Conservation (phyloP, 352 stramenopile genomes). For the Pythium volutum region DNA sequence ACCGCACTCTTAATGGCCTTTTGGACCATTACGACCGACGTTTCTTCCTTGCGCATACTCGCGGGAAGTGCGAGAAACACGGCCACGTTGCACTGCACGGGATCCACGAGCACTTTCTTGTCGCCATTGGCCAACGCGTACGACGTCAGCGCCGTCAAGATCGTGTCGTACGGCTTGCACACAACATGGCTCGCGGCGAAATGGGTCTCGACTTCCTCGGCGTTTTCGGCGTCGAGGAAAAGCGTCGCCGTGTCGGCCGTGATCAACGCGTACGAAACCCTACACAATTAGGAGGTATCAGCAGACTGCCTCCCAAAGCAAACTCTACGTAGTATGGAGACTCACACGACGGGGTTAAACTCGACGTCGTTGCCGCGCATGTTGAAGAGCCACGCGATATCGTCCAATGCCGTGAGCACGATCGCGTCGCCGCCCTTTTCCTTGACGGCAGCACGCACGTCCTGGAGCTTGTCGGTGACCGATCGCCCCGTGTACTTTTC, state of each 20-base stretch:
- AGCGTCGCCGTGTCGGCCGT: slow-evolving; percentile 86
- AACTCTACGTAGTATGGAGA: neutral
- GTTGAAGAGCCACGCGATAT: slow-evolving; percentile 98
- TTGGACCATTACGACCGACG: slow-evolving; percentile 76
- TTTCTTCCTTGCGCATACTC: slow-evolving; percentile 67
- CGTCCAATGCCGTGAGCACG: slow-evolving; percentile 95
- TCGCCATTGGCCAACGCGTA: slow-evolving; percentile 48
- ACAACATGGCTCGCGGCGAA: slow-evolving; percentile 46
- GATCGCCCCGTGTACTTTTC: slow-evolving; percentile 92
- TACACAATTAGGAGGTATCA: slow-evolving; percentile 19
- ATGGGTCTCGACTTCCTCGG: slow-evolving; percentile 52
- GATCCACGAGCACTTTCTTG: slow-evolving; percentile 72
- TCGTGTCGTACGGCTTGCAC: slow-evolving; percentile 61
- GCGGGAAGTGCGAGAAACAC: slow-evolving; percentile 77
- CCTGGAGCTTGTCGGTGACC: slow-evolving; percentile 89
- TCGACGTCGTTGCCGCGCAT: slow-evolving; percentile 96
- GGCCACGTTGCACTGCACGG: slow-evolving; percentile 81
- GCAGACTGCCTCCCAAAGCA: neutral
- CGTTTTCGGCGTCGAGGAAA: slow-evolving; percentile 88
- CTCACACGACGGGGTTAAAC: slow-evolving; percentile 97
- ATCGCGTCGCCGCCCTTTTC: slow-evolving; percentile 90
- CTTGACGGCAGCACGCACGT: slow-evolving; percentile 77
- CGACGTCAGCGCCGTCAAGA: slow-evolving; percentile 43
- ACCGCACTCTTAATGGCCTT: slow-evolving; percentile 93
- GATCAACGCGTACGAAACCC: slow-evolving; percentile 93